These are phyloP conservation scores for Boletellus ananiceps DNA, from an alignment of 768 basidiomycete species.

Conservation along the genomic window DNA sequence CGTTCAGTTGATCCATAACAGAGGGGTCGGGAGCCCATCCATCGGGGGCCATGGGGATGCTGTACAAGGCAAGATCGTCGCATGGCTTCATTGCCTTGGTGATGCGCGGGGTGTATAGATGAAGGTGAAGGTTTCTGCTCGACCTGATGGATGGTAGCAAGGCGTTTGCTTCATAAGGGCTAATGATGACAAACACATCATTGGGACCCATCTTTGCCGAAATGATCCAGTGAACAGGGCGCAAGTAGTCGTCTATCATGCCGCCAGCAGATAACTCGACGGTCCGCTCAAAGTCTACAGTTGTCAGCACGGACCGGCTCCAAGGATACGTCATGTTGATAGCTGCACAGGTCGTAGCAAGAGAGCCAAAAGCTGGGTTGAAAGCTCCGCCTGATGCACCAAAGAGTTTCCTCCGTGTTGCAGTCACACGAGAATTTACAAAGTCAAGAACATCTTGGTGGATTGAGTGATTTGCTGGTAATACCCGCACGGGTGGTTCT, in stretches of 20 bases:
- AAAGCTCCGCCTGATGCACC: no score
- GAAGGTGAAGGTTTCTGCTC: constrained; percentile 32
- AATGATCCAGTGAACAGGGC: constrained; percentile 11
- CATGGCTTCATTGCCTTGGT: constrained; percentile 32
- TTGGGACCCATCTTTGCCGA: neutral
- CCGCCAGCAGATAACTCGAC: no score
- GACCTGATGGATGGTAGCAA: neutral
- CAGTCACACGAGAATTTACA: no score
- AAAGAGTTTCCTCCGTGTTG: no score
- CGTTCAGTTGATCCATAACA: constrained; percentile 22
- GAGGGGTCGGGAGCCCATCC: neutral
- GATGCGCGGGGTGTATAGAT: constrained; percentile 40
- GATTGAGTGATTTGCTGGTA: no score
- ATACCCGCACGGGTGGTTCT: no score
- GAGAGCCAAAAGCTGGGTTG: constrained; percentile 9
- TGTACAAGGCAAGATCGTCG: constrained; percentile 20
- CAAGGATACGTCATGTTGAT: constrained; percentile 22
- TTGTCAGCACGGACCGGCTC: constrained; percentile 14
- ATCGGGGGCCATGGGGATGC: no score
- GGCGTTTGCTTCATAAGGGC: constrained; percentile 34
- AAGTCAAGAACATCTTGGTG: no score
- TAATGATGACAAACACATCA: constrained; percentile 34
- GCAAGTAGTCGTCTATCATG: constrained; percentile 23
- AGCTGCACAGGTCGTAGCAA: neutral
- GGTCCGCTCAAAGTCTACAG: constrained; percentile 20